Evolutionary conservation across 2,329 filamentous ascomycete species (phyloP).

Genomic region (Aspergillus novofumigatus): DNA sequence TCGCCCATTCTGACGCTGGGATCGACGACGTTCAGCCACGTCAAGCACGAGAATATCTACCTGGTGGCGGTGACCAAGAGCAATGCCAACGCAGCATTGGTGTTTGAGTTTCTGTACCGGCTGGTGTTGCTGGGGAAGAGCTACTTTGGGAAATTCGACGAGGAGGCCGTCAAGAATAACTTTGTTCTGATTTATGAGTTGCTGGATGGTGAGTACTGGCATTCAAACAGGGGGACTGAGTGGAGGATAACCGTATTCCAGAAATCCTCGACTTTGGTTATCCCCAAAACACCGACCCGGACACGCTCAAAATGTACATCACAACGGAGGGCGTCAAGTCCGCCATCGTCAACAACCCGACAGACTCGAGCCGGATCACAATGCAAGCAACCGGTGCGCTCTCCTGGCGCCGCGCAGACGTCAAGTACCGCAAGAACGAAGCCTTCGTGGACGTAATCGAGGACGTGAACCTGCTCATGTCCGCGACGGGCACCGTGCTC

Average conservation of each 20-base stretch:
- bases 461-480: slow-evolving; percentile 98
- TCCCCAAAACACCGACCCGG: slow-evolving; percentile 96
- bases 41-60: slow-evolving; percentile 99
- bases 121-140: slow-evolving; percentile 85
- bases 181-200: slow-evolving; percentile 98
- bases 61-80: slow-evolving; percentile 96
- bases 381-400: slow-evolving; percentile 98
- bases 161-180: slow-evolving; percentile 99
- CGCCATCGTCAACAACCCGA: slow-evolving; percentile 58
- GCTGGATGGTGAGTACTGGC: slow-evolving; percentile 65
- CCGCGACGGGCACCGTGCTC: slow-evolving; percentile 90
- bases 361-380: slow-evolving; percentile 96
- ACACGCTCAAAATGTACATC: slow-evolving; percentile 99
- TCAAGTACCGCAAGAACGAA: slow-evolving; percentile 99
- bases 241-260: slow-evolving; percentile 30
- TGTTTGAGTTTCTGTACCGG: slow-evolving; percentile 96
- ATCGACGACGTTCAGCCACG: slow-evolving; percentile 98
- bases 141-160: slow-evolving; percentile 98
- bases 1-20: slow-evolving; percentile 96
- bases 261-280: slow-evolving; percentile 99
- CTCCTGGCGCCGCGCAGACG: slow-evolving; percentile 94
- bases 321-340: slow-evolving; percentile 98
- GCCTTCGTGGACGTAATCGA: slow-evolving; percentile 99
- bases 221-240: background rate
- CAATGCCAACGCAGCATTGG: slow-evolving; percentile 95